Evolutionary conservation across 345 rosid species (phyloP).

Genomic region (Hevea brasiliensis): DNA sequence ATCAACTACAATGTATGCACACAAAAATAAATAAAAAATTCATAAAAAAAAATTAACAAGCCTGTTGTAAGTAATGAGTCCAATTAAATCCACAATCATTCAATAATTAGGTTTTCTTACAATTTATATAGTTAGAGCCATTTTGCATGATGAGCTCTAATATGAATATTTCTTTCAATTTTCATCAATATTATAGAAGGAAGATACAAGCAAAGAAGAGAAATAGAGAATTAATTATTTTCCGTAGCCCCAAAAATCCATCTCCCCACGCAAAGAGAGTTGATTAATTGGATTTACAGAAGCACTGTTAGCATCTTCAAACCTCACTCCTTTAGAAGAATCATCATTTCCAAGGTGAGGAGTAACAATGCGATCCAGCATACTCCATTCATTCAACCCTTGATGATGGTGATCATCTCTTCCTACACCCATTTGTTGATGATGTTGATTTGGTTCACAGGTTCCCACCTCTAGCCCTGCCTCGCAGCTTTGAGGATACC

Average conservation of each 20-base stretch:
- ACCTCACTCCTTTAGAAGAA: slow-evolving; percentile 54
- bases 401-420: slow-evolving; percentile 34
- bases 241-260: slow-evolving; percentile 90
- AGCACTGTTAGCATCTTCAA: slow-evolving; percentile 40
- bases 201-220: too few species aligned
- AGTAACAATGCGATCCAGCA: slow-evolving; percentile 69
- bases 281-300: slow-evolving; percentile 50
- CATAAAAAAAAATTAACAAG: too few species aligned
- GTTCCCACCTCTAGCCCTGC: slow-evolving; percentile 61
- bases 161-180: too few species aligned
- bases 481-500: slow-evolving; percentile 54
- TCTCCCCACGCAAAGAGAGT: slow-evolving; percentile 75
- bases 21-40: too few species aligned
- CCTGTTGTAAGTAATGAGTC: too few species aligned
- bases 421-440: slow-evolving; percentile 32
- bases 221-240: slow-evolving; percentile 53
- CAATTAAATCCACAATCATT: too few species aligned
- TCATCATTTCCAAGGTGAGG: slow-evolving; percentile 53
- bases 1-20: too few species aligned
- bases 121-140: too few species aligned
- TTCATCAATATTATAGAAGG: too few species aligned
- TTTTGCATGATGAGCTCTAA: too few species aligned
- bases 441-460: slow-evolving; percentile 39
- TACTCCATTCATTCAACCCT: slow-evolving; percentile 61
- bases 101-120: too few species aligned